Percentiles rank a stretch among this genome's conserved stretches.
phyloP scores from a whole-genome alignment of 2,329 filamentous ascomycete species.

The Coniochaeta sp. region DNA sequence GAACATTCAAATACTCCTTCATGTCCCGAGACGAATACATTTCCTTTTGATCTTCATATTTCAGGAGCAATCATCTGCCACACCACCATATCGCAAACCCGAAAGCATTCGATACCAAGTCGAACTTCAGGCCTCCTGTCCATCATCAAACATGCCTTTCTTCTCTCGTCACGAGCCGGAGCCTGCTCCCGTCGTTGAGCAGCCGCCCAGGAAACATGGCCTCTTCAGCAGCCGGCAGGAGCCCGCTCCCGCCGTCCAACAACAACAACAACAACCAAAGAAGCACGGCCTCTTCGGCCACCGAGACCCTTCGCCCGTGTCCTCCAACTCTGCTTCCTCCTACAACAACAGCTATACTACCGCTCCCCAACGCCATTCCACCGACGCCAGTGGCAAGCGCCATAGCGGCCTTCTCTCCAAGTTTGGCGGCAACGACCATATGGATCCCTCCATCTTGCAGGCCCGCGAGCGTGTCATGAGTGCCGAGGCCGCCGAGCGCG shows the following conservation, averaged over 20 bases:
- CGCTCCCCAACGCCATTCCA: constrained; percentile 19
- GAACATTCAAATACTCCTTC: neutral
- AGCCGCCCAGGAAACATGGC: constrained; percentile 19
- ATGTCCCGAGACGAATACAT: neutral
- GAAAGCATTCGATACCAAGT: neutral
- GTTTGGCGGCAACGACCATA: constrained; percentile 36
- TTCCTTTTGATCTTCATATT: neutral
- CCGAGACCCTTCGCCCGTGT: constrained; percentile 5
- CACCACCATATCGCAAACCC: neutral
- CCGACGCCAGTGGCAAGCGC: constrained; percentile 17
- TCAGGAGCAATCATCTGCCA: neutral
- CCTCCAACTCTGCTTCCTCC: constrained; percentile 15
- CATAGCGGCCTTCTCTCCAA: constrained; percentile 28
- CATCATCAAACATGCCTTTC: constrained; percentile 21
- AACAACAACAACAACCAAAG: constrained; percentile 3
- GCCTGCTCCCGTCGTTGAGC: constrained; percentile 19
- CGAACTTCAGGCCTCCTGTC: neutral
- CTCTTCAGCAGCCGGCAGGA: constrained; percentile 23
- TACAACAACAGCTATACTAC: constrained; percentile 7
- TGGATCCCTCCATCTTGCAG: constrained; percentile 55
- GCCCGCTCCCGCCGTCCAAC: neutral
- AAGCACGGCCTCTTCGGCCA: constrained; percentile 10
- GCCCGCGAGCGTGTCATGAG: constrained; percentile 54
- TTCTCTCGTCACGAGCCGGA: constrained; percentile 20
- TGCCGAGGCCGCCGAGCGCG: constrained; percentile 56